Percentiles rank a stretch among this genome's conserved stretches.
These are phyloP conservation scores for Trametes villosa DNA, from an alignment of 768 basidiomycete genomes.

Conservation along the genomic window DNA sequence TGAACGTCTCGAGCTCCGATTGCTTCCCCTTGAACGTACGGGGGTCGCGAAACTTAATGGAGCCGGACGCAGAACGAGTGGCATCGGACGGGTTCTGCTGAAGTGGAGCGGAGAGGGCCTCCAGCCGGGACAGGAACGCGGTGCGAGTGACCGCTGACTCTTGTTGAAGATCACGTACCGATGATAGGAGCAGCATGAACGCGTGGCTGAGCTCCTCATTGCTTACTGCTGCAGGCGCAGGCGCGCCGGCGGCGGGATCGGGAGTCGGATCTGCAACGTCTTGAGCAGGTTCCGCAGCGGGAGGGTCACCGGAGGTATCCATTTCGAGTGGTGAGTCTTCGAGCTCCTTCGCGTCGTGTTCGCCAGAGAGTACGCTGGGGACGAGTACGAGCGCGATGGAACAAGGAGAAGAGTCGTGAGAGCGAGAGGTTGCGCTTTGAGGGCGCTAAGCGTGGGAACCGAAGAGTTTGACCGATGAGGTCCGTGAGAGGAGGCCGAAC, in stretches of 20 bases:
- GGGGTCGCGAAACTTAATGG: slow-evolving; percentile 4
- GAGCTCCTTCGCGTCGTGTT: neutral
- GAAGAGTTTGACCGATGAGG: neutral
- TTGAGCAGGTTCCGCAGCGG: neutral
- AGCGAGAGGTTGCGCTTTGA: neutral
- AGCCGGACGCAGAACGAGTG: neutral
- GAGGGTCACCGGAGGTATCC: neutral
- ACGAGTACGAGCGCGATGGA: neutral
- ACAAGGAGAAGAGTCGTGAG: no score
- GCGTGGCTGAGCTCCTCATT: neutral
- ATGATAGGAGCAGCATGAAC: neutral
- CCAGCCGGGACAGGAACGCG: neutral
- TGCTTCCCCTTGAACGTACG: slow-evolving; percentile 4
- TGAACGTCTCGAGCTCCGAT: neutral
- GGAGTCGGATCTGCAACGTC: neutral
- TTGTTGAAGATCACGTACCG: slow-evolving; percentile 2
- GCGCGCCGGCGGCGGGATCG: neutral
- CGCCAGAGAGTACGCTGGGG: neutral
- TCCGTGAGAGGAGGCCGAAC: slow-evolving; percentile 1
- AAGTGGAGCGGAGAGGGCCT: neutral
- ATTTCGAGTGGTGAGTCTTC: neutral
- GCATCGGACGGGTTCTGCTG: neutral
- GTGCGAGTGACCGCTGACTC: neutral
- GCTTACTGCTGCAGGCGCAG: neutral
- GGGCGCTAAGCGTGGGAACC: neutral